These are phyloP conservation scores for Hyaloscypha hepaticicola DNA, from an alignment of 495 filamentous ascomycete species.

Conservation along the genomic window DNA sequence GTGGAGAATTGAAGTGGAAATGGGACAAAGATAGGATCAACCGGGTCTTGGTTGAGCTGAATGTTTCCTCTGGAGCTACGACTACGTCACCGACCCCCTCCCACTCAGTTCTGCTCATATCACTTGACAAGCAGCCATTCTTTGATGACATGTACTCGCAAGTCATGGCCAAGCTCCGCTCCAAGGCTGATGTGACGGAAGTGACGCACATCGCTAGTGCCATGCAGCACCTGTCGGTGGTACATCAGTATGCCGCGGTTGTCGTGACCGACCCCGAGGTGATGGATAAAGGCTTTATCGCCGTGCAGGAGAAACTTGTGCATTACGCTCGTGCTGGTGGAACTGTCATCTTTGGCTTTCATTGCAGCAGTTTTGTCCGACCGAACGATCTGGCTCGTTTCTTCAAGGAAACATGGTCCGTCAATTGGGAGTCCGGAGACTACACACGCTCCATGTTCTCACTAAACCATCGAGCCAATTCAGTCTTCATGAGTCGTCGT, in stretches of 20 bases:
- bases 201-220: neutral
- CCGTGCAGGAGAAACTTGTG: conserved; percentile 12
- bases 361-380: neutral
- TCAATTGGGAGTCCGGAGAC: too few species aligned
- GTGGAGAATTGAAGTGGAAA: conserved; percentile 15
- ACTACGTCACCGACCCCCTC: neutral
- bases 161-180: conserved; percentile 1
- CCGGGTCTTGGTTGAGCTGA: neutral
- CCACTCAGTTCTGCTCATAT: neutral
- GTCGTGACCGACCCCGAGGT: conserved; percentile 2
- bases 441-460: too few species aligned
- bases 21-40: conserved; percentile 18
- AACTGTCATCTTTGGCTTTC: conserved; percentile 9
- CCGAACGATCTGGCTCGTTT: too few species aligned
- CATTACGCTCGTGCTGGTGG: conserved; percentile 1
- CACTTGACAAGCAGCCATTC: neutral
- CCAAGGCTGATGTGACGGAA: conserved; percentile 6
- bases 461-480: too few species aligned
- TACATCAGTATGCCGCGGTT: neutral
- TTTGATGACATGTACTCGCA: conserved; percentile 9
- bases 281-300: conserved; percentile 6
- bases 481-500: too few species aligned
- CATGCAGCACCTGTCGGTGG: neutral
- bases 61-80: neutral
- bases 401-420: too few species aligned